These are phyloP conservation scores for Pyricularia grisea DNA, from an alignment of 2,329 filamentous ascomycete genomes.

Conservation along the genomic window DNA sequence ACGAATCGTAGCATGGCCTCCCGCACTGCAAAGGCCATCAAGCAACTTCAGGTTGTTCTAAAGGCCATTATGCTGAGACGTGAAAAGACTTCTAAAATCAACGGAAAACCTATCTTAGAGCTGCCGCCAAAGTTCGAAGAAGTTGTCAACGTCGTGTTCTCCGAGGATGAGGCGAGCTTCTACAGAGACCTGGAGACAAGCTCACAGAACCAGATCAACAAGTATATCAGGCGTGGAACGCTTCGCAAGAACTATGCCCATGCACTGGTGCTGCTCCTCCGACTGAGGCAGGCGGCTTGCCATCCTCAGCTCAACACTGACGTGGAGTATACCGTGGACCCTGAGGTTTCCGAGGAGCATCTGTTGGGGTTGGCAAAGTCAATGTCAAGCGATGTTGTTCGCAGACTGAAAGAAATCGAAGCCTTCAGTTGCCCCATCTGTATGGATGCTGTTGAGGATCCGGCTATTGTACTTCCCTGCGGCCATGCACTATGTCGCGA, in stretches of 20 bases:
- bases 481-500: slow-evolving; percentile 73
- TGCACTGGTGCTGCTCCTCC: slow-evolving; percentile 69
- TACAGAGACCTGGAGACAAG: slow-evolving; percentile 59
- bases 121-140: slow-evolving; percentile 58
- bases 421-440: slow-evolving; percentile 77
- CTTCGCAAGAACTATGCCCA: slow-evolving; percentile 68
- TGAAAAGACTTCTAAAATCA: slow-evolving; percentile 68
- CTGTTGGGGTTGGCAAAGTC: slow-evolving; percentile 38
- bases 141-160: slow-evolving; percentile 55
- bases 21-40: slow-evolving; percentile 51
- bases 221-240: slow-evolving; percentile 59
- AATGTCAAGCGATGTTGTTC: slow-evolving; percentile 50
- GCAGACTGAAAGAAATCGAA: slow-evolving; percentile 49
- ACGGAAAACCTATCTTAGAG: slow-evolving; percentile 66
- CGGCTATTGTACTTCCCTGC: slow-evolving; percentile 71
- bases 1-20: slow-evolving; percentile 30
- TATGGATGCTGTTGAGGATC: slow-evolving; percentile 65
- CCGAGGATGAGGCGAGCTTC: slow-evolving; percentile 52
- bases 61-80: slow-evolving; percentile 76
- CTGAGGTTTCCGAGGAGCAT: slow-evolving; percentile 35
- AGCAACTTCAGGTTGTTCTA: slow-evolving; percentile 62
- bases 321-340: slow-evolving; percentile 28
- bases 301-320: slow-evolving; percentile 61
- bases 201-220: slow-evolving; percentile 65
- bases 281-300: slow-evolving; percentile 73